Evolutionary conservation across 352 stramenopile genomes (phyloP), one percentile per base, ranked within the genome.

Genomic region (Globisporangium nagaii): DNA sequence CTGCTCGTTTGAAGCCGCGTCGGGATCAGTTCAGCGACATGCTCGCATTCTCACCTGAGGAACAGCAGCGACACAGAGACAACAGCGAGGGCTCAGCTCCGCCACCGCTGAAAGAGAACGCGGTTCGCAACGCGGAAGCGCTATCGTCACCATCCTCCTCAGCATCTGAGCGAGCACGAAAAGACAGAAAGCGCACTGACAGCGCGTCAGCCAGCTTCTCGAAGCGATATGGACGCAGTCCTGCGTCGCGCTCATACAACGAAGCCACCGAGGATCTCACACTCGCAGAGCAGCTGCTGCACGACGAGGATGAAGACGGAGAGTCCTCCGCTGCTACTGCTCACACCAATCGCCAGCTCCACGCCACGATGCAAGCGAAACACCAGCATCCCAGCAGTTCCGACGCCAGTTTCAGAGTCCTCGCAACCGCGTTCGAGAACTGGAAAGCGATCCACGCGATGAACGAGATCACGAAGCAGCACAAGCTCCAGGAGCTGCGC

Each of bases 1-100:
- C 25, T 24, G 5, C 5, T 30, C 31, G 3, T 17, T n/a, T 9
- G 22, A 17, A 19, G n/a, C 31, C 22, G 20, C 46, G 1, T 13
- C 42, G 40, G 1, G 75, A 86, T 44, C 66, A 52, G 4, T 84
- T 84, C 56, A 63, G 71, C 17, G 75, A 84, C 36, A 68, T 83
- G 66, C 32, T 84, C 13, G 57, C 62, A 1, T 53, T 75, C 10
- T 37, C 28, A 15, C 5, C 40, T 9, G 36, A 42, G 24, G 42
- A 24, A 15, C 25, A 13, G 11, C 10, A 15, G 15, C 42, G 15
- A 4, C 25, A 35, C 15, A 48, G 13, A n/a, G n/a, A n/a, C 24
- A 10, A 27, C 42, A 48, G 24, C 17, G n/a, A 48, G n/a, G n/a
- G n/a, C n/a, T n/a, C n/a, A 19, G 7, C 15, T 20, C 61, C 1